These are phyloP conservation scores for Trichoderma brevicompactum DNA, from an alignment of 2,329 filamentous ascomycete genomes.

Conservation along the genomic window DNA sequence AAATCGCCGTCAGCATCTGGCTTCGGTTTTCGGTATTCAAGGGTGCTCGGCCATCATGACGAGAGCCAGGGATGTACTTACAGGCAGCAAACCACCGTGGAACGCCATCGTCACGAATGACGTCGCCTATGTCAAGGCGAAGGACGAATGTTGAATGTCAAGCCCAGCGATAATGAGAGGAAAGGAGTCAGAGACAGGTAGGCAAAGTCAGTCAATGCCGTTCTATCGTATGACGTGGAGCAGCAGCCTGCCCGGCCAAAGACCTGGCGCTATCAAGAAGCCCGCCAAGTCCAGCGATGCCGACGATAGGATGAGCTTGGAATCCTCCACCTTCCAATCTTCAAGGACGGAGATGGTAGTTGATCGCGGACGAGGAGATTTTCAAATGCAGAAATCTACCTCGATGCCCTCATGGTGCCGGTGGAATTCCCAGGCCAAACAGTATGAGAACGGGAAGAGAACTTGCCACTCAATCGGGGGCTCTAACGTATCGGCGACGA, in stretches of 20 bases:
- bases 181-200: neutral
- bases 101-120: conserved; percentile 24
- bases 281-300: conserved; percentile 15
- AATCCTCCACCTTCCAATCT: conserved; percentile 1
- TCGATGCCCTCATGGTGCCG: conserved; percentile 32
- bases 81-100: conserved; percentile 35
- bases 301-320: neutral
- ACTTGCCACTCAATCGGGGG: conserved; percentile 28
- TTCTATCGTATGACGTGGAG: conserved; percentile 27
- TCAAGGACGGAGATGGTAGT: neutral
- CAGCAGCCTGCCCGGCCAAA: conserved; percentile 25
- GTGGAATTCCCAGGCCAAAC: neutral
- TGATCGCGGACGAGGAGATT: conserved; percentile 1
- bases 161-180: neutral
- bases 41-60: neutral
- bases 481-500: conserved; percentile 15
- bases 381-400: conserved; percentile 25
- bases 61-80: conserved; percentile 17
- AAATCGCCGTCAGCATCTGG: neutral
- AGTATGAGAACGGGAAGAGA: conserved; percentile 16
- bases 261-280: conserved; percentile 16
- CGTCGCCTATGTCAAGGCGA: conserved; percentile 24
- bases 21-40: neutral
- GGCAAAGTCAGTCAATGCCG: conserved; percentile 3
- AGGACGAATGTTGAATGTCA: neutral